Conservation (phyloP, 768 basidiomycete genomes). For the Trametes maxima region DNA sequence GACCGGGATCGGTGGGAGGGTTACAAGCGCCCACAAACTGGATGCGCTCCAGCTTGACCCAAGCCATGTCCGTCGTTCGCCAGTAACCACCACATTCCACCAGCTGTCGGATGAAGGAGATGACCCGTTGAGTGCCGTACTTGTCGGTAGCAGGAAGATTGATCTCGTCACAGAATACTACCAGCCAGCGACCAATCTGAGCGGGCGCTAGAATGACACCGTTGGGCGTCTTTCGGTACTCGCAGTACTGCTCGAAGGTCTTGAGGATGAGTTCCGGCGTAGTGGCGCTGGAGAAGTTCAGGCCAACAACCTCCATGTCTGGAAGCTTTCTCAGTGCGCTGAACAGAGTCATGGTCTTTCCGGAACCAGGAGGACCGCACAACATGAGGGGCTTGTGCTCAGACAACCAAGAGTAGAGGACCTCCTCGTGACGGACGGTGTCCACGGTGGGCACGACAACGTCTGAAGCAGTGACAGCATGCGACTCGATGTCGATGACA, state of each 20-base stretch:
- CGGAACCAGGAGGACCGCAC: constrained; percentile 99
- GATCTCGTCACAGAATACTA: constrained; percentile 99
- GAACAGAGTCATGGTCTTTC: constrained; percentile 99
- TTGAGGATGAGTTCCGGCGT: constrained; percentile 98
- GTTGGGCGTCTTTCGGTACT: constrained; percentile 97
- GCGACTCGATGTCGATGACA: constrained; percentile 94
- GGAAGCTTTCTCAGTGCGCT: constrained; percentile 96
- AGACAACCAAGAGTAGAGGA: constrained; percentile 97
- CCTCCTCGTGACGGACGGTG: constrained; percentile 97
- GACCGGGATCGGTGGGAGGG: constrained; percentile 97
- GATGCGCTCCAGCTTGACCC: constrained; percentile 98
- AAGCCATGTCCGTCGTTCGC: constrained; percentile 91
- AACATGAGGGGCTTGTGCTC: constrained; percentile 99
- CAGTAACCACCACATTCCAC: constrained; percentile 96
- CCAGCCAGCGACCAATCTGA: constrained; percentile 97
- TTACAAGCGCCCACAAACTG: constrained; percentile 99
- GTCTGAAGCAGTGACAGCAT: constrained; percentile 93
- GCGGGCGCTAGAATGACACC: constrained; percentile 94
- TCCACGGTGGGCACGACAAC: constrained; percentile 98
- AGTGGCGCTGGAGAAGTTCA: constrained; percentile 99
- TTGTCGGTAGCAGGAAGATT: constrained; percentile 96
- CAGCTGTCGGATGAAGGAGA: constrained; percentile 96
- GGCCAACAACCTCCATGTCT: constrained; percentile 98
- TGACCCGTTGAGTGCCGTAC: constrained; percentile 98
- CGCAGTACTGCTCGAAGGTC: constrained; percentile 99